phyloP scores from a whole-genome alignment of 2,329 filamentous ascomycete genomes.

The Rasamsonia emersonii region DNA sequence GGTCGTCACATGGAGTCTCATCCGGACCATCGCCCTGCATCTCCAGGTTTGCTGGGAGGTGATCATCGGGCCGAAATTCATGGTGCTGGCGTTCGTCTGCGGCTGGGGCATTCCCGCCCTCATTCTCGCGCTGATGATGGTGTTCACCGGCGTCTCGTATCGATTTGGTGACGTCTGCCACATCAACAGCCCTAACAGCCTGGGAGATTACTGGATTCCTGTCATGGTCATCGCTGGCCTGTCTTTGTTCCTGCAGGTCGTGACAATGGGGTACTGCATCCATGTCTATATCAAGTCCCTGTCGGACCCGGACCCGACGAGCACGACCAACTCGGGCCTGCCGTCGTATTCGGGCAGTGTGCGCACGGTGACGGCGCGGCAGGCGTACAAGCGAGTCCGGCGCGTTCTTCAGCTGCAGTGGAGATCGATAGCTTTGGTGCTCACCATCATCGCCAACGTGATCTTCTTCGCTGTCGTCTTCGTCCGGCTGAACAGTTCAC shows the following conservation, averaged over 20 bases:
- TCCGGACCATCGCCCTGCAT: constrained; percentile 83
- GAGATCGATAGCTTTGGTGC: constrained; percentile 81
- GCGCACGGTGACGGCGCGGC: constrained; percentile 70
- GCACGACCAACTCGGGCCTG: constrained; percentile 60
- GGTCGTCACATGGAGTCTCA: constrained; percentile 80
- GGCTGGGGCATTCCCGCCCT: constrained; percentile 79
- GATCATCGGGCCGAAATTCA: constrained; percentile 78
- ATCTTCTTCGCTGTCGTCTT: constrained; percentile 92
- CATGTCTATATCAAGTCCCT: constrained; percentile 87
- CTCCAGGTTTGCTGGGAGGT: constrained; percentile 98
- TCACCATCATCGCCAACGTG: constrained; percentile 84
- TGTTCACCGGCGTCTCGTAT: constrained; percentile 86
- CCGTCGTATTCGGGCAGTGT: constrained; percentile 70
- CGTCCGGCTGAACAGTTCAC: constrained; percentile 72
- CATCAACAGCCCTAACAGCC: constrained; percentile 79
- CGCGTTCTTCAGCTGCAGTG: constrained; percentile 88
- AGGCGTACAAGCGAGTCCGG: constrained; percentile 77
- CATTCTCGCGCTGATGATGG: constrained; percentile 66
- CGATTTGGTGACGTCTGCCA: constrained; percentile 88
- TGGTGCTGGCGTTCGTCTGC: constrained; percentile 68
- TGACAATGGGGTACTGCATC: constrained; percentile 84
- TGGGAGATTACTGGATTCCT: constrained; percentile 85
- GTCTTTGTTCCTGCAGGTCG: constrained; percentile 71
- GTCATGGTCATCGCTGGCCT: constrained; percentile 67
- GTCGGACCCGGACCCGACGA: constrained; percentile 61